Base-by-base conservation (phyloP, 805 yeast species). In the Tetrapisispora pingtungensis region DNA sequence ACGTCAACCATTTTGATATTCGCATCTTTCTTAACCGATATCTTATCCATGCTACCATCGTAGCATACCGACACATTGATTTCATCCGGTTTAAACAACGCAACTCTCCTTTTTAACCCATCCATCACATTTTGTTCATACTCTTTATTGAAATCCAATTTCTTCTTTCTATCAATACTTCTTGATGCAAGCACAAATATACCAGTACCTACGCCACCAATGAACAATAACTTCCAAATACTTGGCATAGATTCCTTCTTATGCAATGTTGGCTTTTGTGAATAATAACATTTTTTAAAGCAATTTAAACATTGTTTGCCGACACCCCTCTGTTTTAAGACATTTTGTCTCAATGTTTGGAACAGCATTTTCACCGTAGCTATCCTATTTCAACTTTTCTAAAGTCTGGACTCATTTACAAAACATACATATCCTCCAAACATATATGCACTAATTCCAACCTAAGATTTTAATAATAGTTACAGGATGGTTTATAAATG, bases 91-190 rank as follows among this genome's bases (percentile, higher is more conserved):
- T 62, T 51, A 43, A 76, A 69, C 42, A 75, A 48, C 41, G 71
- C 65, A 31, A 64, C 58, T 36, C 77, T 65, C 56, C 84, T 69
- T 51, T 66, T 77, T 55, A 78, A 62, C 7, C 81, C 78, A 12
- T 71, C 67, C 52, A 66, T 64, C 12, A 61, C 65, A 6, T 20
- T 39, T 15, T n/a, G 15, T 39, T 68, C 72, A 4, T 54, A 51
- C 43, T 22, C 62, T 69, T 53, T 50, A 59, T 60, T 13, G 58
- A 33, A 49, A 55, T 56, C 53, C 58, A 48, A 49, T 67, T 68
- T 42, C 64, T 58, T 34, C 19, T 35, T 41, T 43, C 62, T 53
- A 30, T 65, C 64, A 14, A 68, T 53, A 2, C 62, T 58, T n/a
- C 62, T 61, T 5, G 64, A 71, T 1, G 70, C 67, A 43, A 62